phyloP scores from a whole-genome alignment of 139 green algal species.

The Closterium sp. region DNA sequence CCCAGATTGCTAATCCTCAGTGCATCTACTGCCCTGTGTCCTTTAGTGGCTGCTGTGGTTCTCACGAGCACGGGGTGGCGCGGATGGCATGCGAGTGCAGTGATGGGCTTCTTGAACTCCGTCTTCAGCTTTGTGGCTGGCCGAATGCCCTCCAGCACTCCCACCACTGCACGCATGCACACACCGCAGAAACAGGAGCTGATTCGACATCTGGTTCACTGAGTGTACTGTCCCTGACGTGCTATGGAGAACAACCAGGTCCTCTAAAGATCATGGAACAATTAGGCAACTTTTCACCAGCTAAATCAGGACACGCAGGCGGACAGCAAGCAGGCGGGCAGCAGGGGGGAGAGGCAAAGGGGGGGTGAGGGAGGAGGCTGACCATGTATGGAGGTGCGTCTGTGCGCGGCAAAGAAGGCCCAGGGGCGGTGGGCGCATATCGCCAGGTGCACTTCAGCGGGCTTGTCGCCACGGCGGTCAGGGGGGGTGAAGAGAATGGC shows the following conservation, averaged over 20 bases:
- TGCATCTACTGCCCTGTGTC: not conserved
- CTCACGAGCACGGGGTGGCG: conserved; percentile 38
- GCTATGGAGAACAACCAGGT: no score
- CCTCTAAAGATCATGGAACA: no score
- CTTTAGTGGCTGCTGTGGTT: not conserved
- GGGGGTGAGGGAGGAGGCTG: not conserved
- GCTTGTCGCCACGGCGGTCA: conserved; percentile 11
- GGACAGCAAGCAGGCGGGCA: not conserved
- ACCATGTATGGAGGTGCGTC: conserved; percentile 39
- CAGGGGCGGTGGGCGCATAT: conserved; percentile 29
- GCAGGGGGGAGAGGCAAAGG: not conserved
- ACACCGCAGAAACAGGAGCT: not conserved
- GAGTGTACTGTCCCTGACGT: no score
- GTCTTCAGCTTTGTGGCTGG: conserved; percentile 39
- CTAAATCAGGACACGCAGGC: no score
- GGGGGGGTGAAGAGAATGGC: conserved; percentile 40
- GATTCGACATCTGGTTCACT: no score
- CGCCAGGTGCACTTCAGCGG: conserved; percentile 41
- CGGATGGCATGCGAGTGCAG: conserved; percentile 36
- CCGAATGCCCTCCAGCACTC: conserved; percentile 26
- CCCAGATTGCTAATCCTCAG: not conserved
- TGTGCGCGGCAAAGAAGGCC: conserved; percentile 50
- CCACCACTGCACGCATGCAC: conserved; percentile 32
- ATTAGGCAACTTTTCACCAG: no score
- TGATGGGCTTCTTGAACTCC: conserved; percentile 46